A percentile compares a stretch with the other conserved stretches of the same genome.
These are phyloP conservation scores for Arthrobotrys entomopaga DNA, from an alignment of 2,329 filamentous ascomycete genomes.

Conservation along the genomic window DNA sequence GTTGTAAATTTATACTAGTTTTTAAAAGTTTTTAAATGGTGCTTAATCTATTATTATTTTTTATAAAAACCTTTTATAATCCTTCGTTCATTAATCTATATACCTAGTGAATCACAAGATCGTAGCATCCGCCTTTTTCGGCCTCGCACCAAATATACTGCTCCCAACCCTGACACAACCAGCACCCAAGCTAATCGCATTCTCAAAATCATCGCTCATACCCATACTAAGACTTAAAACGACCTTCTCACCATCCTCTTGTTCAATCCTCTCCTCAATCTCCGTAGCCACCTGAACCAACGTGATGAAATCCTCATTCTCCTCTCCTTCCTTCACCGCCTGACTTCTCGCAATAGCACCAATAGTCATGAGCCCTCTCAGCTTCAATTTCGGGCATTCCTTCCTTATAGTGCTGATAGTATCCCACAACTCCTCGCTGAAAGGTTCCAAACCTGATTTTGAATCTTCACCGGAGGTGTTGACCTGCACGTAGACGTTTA, in stretches of 20 bases:
- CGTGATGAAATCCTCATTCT: constrained; percentile 52
- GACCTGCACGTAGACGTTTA: constrained; percentile 88
- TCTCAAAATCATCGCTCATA: constrained; percentile 94
- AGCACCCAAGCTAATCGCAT: constrained; percentile 83
- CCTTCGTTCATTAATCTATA: background rate
- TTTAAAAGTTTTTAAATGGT: too few relatives aligned
- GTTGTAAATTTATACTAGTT: background rate
- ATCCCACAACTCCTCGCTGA: constrained; percentile 40
- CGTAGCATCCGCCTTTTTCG: constrained; percentile 77
- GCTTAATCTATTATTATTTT: too few relatives aligned
- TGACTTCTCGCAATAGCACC: constrained; percentile 49
- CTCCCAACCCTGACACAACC: constrained; percentile 91
- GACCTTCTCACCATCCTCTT: constrained; percentile 40
- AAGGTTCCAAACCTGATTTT: constrained; percentile 31
- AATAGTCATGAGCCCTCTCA: constrained; percentile 65
- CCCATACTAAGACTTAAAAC: constrained; percentile 46
- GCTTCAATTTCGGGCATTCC: constrained; percentile 75
- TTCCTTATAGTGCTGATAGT: constrained; percentile 67
- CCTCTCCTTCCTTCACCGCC: constrained; percentile 51
- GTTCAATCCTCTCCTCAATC: constrained; percentile 54
- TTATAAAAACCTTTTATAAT: background rate
- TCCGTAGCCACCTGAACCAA: constrained; percentile 34
- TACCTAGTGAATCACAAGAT: background rate
- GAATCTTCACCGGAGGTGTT: constrained; percentile 76
- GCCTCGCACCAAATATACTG: constrained; percentile 88